These are phyloP conservation scores for Rusavskia elegans DNA, from an alignment of 495 filamentous ascomycete genomes.

Conservation along the genomic window DNA sequence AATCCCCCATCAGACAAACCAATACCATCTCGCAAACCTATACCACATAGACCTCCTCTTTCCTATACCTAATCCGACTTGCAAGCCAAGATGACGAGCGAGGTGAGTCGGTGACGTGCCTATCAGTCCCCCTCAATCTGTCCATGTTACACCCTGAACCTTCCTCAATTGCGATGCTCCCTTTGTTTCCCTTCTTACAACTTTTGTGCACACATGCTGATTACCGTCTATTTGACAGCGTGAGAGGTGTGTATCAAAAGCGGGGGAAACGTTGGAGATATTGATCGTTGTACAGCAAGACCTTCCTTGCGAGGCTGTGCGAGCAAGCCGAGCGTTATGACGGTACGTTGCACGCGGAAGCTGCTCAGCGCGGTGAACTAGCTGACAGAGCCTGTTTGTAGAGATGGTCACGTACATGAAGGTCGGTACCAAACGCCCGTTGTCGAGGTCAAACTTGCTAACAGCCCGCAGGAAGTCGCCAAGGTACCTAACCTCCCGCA, in stretches of 20 bases:
- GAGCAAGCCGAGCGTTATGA: conserved; percentile 99
- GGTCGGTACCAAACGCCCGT: conserved; percentile 31
- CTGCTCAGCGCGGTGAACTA: background rate
- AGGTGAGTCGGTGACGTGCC: conserved; percentile 35
- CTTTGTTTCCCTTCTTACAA: no score
- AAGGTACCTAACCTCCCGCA: conserved; percentile 44
- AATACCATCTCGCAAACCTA: background rate
- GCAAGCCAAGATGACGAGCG: conserved; percentile 39
- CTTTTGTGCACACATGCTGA: conserved; percentile 9
- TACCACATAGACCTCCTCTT: background rate
- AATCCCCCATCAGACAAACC: conserved; percentile 12
- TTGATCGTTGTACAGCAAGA: conserved; percentile 62
- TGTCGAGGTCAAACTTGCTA: conserved; percentile 17
- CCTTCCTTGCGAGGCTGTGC: conserved; percentile 98
- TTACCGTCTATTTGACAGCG: conserved; percentile 36
- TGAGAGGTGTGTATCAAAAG: conserved; percentile 53
- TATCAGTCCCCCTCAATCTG: conserved; percentile 18
- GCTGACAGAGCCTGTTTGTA: conserved; percentile 17
- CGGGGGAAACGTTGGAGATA: conserved; percentile 19
- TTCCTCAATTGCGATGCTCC: conserved; percentile 6
- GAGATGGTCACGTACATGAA: conserved; percentile 99
- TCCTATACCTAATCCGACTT: background rate
- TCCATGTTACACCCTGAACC: conserved; percentile 14
- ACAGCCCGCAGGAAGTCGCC: conserved; percentile 42
- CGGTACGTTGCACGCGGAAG: conserved; percentile 39